Conservation (phyloP, 805 yeast genomes). For the Nakazawaea ambrosiae region DNA sequence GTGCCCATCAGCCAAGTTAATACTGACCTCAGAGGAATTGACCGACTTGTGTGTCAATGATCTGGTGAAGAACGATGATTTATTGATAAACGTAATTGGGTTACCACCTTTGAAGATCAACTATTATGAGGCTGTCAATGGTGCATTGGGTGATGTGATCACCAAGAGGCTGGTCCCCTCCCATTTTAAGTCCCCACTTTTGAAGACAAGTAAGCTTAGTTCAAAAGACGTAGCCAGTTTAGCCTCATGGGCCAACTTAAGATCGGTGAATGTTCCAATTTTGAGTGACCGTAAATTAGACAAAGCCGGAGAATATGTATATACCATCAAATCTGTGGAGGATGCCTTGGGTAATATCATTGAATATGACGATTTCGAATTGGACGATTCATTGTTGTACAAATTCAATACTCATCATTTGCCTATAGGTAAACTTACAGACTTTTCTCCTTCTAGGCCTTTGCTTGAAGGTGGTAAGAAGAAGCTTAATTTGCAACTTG, state of each 20-base stretch:
- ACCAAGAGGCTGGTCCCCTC: constrained; percentile 20
- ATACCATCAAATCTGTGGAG: constrained; percentile 47
- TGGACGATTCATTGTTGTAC: constrained; percentile 31
- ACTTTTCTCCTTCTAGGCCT: constrained; percentile 22
- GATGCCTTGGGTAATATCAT: constrained; percentile 64
- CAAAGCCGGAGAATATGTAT: constrained; percentile 46
- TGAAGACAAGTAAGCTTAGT: constrained; percentile 19
- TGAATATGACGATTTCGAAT: constrained; percentile 30
- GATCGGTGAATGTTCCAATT: constrained; percentile 20
- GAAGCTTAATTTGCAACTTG: constrained; percentile 20
- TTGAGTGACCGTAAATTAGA: constrained; percentile 17
- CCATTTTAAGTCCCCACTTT: constrained; percentile 40
- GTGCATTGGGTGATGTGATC: constrained; percentile 30
- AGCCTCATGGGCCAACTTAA: constrained; percentile 24
- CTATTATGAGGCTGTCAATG: constrained; percentile 40
- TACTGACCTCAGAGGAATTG: constrained; percentile 15
- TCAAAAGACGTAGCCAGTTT: constrained; percentile 30
- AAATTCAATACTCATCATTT: constrained; percentile 47
- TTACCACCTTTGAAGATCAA: constrained; percentile 68
- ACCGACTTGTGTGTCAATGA: constrained; percentile 62
- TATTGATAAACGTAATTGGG: constrained; percentile 54
- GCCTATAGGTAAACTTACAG: constrained; percentile 43
- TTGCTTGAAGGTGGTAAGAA: constrained; percentile 25
- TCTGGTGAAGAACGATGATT: constrained; percentile 27
- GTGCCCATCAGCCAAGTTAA: constrained; percentile 71